phyloP scores from a whole-genome alignment of 139 green algal genomes.

The Closterium sp. region DNA sequence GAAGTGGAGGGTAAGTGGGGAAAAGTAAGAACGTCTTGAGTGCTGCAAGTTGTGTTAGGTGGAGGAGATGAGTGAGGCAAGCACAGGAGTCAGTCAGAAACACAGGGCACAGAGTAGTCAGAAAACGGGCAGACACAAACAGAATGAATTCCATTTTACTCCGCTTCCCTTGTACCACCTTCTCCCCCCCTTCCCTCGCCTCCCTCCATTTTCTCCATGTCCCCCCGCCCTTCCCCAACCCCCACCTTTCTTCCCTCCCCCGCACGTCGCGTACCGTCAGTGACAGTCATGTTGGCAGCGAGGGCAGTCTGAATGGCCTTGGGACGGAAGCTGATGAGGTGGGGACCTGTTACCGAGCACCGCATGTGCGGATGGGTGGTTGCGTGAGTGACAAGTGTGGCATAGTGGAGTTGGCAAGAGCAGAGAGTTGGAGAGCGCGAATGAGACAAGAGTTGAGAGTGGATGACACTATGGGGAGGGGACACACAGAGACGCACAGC shows the following conservation, averaged over 20 bases:
- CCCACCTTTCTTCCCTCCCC: not conserved
- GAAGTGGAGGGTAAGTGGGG: conserved; percentile 18
- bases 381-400: too few relatives aligned
- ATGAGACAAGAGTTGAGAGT: too few relatives aligned
- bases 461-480: too few relatives aligned
- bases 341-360: conserved; percentile 26
- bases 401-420: too few relatives aligned
- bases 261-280: conserved; percentile 29
- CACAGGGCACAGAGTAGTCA: too few relatives aligned
- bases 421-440: too few relatives aligned
- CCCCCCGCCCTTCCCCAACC: not conserved
- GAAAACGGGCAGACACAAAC: too few relatives aligned
- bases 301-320: conserved; percentile 19
- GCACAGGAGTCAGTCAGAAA: not conserved
- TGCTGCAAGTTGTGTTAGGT: too few relatives aligned
- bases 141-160: too few relatives aligned
- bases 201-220: not conserved
- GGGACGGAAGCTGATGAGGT: conserved; percentile 52
- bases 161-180: not conserved
- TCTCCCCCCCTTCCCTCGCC: not conserved
- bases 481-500: too few relatives aligned
- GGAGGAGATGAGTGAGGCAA: conserved; percentile 61
- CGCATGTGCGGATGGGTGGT: too few relatives aligned
- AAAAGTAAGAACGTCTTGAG: too few relatives aligned
- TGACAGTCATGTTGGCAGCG: conserved; percentile 57